A percentile compares a stretch with the other conserved stretches of the same genome.
phyloP scores from a whole-genome alignment of 805 yeast species.

The Candida saitoana region DNA sequence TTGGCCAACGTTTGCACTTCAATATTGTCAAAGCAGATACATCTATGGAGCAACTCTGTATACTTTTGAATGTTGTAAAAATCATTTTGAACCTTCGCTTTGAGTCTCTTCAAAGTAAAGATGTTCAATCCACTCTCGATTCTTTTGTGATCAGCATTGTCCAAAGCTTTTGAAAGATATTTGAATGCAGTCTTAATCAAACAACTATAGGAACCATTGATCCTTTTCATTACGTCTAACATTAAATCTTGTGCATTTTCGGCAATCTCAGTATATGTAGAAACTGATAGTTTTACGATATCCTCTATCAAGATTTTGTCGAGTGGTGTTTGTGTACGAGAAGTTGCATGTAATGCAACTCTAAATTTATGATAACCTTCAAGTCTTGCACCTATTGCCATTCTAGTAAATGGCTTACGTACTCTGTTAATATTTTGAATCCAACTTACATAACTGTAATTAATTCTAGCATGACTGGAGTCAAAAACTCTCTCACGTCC shows the following conservation, averaged over 20 bases:
- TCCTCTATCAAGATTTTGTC: constrained; percentile 65
- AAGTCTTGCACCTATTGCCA: constrained; percentile 69
- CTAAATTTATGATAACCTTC: constrained; percentile 74
- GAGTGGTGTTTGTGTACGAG: constrained; percentile 61
- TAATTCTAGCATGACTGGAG: constrained; percentile 51
- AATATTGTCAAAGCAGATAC: constrained; percentile 53
- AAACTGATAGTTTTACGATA: constrained; percentile 58
- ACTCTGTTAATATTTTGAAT: constrained; percentile 62
- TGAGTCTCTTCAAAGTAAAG: constrained; percentile 55
- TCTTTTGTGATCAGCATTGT: constrained; percentile 45
- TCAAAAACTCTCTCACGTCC: constrained; percentile 67
- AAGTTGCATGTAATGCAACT: constrained; percentile 64
- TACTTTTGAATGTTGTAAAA: constrained; percentile 47
- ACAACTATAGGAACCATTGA: constrained; percentile 60
- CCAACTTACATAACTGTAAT: constrained; percentile 52
- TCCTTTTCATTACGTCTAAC: constrained; percentile 62
- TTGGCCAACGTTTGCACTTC: constrained; percentile 55
- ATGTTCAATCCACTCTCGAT: constrained; percentile 63
- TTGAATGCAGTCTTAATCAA: constrained; percentile 50
- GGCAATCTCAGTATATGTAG: constrained; percentile 68
- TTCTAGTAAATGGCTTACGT: constrained; percentile 70
- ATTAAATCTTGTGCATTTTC: constrained; percentile 65
- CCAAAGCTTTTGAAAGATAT: constrained; percentile 47
- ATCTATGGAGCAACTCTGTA: constrained; percentile 47
- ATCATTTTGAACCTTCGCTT: constrained; percentile 55